Percentiles rank a stretch among this genome's conserved stretches.
phyloP scores from a whole-genome alignment of 129 eudicot genomes.

The Oenanthe sinensis region DNA sequence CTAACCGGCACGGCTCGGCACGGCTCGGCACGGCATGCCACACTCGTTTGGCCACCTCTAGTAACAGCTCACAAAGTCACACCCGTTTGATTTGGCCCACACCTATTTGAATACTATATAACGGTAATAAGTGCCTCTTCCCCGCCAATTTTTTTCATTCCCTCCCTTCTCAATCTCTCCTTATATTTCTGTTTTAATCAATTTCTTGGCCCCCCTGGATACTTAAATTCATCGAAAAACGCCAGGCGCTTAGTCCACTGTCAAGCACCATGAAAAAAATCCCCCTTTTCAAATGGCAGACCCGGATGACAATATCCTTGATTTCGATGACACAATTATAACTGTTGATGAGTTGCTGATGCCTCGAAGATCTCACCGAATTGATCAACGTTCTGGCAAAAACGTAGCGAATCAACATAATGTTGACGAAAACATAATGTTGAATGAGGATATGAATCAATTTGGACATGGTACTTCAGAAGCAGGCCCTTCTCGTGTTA shows the following conservation, averaged over 20 bases:
- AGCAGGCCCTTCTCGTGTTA: constrained; percentile 13
- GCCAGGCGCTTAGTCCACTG: background rate
- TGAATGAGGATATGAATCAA: background rate
- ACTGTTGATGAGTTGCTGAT: background rate
- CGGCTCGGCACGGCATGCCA: no score
- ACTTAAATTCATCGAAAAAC: background rate
- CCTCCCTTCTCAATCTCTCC: background rate
- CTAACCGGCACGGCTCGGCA: no score
- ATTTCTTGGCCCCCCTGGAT: background rate
- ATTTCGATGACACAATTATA: background rate
- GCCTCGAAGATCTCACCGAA: background rate
- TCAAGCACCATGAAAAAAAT: background rate
- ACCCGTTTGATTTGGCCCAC: background rate
- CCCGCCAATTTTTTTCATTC: background rate
- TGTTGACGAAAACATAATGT: background rate
- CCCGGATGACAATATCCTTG: background rate
- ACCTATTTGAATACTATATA: background rate
- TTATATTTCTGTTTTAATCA: background rate
- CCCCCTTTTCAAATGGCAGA: background rate
- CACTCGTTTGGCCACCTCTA: no score
- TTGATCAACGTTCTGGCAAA: background rate
- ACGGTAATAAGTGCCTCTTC: constrained; percentile 1
- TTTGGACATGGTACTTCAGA: background rate
- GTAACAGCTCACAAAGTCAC: background rate
- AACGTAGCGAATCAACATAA: background rate